Conservation (phyloP, 352 stramenopile genomes). For the Chrysophaeum taylorii region DNA sequence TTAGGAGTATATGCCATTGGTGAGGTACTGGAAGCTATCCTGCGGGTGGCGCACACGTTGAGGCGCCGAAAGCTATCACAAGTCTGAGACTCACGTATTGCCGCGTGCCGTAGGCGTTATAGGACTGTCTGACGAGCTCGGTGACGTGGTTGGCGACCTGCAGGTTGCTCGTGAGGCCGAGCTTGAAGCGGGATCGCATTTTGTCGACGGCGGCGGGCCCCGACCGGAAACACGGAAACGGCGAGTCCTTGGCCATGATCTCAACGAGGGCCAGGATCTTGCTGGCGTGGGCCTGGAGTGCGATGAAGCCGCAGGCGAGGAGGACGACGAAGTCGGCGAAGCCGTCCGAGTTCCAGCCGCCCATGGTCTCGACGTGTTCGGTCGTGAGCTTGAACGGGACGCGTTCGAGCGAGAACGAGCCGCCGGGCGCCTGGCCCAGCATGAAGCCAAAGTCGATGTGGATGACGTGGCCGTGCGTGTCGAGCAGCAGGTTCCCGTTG, state of each 20-base stretch:
- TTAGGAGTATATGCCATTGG: conserved; percentile 62
- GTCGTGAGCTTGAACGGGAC: conserved; percentile 98
- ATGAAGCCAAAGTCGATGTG: conserved; percentile 99
- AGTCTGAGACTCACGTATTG: too few relatives aligned
- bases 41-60: too few relatives aligned
- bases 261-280: conserved; percentile 92
- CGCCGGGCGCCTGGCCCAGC: conserved; percentile 91
- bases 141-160: conserved; percentile 68
- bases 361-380: conserved; percentile 97
- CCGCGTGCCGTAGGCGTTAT: conserved; percentile 77
- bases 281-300: conserved; percentile 82
- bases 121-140: conserved; percentile 73
- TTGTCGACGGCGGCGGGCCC: conserved; percentile 65
- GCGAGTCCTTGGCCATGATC: conserved; percentile 86
- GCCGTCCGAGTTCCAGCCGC: conserved; percentile 51
- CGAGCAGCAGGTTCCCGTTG: conserved; percentile 99
- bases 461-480: conserved; percentile 93
- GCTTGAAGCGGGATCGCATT: conserved; percentile 70
- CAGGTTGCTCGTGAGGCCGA: conserved; percentile 67
- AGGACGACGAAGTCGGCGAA: conserved; percentile 94
- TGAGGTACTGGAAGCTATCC: conserved; percentile 86
- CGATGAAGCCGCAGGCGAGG: conserved; percentile 91
- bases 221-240: conserved; percentile 86
- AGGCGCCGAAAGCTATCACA: too few relatives aligned
- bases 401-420: conserved; percentile 96